phyloP scores from a whole-genome alignment of 2,329 filamentous ascomycete species.

The Fusarium foetens region DNA sequence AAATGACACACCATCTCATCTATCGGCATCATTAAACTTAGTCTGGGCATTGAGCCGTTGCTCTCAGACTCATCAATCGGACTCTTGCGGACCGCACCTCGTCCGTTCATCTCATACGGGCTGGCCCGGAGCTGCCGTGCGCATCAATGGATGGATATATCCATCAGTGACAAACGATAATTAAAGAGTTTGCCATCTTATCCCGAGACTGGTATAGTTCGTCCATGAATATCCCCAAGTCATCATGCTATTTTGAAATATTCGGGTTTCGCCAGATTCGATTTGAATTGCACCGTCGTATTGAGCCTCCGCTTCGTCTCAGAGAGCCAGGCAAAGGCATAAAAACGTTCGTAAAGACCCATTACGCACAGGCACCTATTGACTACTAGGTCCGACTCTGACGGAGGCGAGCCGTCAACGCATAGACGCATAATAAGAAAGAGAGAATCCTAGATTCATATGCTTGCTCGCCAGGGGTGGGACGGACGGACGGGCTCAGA shows the following conservation, averaged over 20 bases:
- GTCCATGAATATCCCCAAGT: constrained; percentile 5
- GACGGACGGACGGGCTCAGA: neutral
- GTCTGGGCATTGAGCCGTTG: neutral
- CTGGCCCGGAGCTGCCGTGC: constrained; percentile 33
- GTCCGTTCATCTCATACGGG: constrained; percentile 8
- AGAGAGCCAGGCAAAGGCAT: constrained; percentile 1
- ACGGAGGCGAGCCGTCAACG: constrained; percentile 11
- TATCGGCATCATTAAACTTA: neutral
- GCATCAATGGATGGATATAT: neutral
- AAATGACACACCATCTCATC: constrained; percentile 17
- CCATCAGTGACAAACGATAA: constrained; percentile 9
- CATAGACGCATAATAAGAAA: constrained; percentile 31
- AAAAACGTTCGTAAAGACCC: constrained; percentile 14
- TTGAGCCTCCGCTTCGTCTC: constrained; percentile 29
- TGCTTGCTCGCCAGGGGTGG: constrained; percentile 25
- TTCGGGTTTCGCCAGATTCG: constrained; percentile 31
- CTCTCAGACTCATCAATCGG: constrained; percentile 4
- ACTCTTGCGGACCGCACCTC: constrained; percentile 25
- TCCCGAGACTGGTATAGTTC: constrained; percentile 6
- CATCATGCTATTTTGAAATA: constrained; percentile 21
- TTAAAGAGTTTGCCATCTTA: neutral
- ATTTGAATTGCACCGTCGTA: constrained; percentile 30
- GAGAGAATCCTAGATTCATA: constrained; percentile 20
- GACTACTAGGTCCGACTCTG: constrained; percentile 4
- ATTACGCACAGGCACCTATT: constrained; percentile 5